Base-by-base conservation (phyloP, 108 stramenopile species). In the Epithemia pelagica region DNA sequence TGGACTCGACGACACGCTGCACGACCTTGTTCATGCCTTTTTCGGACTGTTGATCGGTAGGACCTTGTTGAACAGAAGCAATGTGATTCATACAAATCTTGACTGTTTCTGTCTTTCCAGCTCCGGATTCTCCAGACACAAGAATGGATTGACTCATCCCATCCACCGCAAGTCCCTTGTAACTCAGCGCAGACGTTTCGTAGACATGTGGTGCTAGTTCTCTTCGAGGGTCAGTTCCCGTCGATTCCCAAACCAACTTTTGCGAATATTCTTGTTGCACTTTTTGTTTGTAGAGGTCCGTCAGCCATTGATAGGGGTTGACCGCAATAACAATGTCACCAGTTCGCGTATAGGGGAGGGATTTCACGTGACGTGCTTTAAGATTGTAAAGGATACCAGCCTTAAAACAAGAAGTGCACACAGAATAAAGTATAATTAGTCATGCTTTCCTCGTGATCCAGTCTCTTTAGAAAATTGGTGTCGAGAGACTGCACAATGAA, bases 361-460 rank as follows among this genome's bases (percentile, higher is more conserved):
- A 80, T 32, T 77, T 46, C 18, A 72, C 64, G 70, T 96, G 94
- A 0, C 95, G 78, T 5, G 80, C 81, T 67, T 91, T 92, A 23
- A 92, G 70, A 72, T 91, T 95, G 76, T 94, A 92, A 19, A 97
- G 77, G 78, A 97, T 96, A 10, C 95, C 90, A n/a, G 96, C 94
- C 78, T 73, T 28, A 7, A 25, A 58, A 51, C 21, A 54, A 22
- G 29, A 5, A 65, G 46, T 20, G 53, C 51, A 2, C 25, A n/a
- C 10, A 24, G 23, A 26, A n/a, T n/a, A n/a, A n/a, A n/a, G n/a
- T n/a, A n/a, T n/a, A n/a, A n/a, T n/a, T n/a, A n/a, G n/a, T 52
- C 20, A 58, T 58, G 56, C 56, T 7, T 58, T 8, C 18, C 26
- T n/a, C 18, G 15, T 7, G 80, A 75, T 30, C 80, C 80, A 54